Base-by-base conservation (phyloP, 1,139 yeast species). In the Saccharomycopsis hybrid region DNA sequence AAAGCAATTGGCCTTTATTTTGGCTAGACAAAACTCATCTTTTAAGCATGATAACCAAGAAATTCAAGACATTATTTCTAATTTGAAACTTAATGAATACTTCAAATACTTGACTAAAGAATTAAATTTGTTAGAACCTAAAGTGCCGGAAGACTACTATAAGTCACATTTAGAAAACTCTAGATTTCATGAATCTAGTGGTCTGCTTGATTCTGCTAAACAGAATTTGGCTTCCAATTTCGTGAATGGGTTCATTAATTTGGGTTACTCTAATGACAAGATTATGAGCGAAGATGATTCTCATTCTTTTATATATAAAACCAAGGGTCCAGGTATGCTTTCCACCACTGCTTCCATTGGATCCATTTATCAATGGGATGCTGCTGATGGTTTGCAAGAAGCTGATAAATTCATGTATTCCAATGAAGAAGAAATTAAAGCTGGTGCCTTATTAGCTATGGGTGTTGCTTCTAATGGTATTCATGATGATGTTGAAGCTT, bases 171-270 rank as follows among this genome's bases (percentile, higher is more conserved):
- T 90, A 60, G 97, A 90, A 62, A 79, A 75, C 57, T 71, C 85
- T 24, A 72, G 76, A 54, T 74, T 76, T 53, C 80, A 84, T 5
- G 76, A 78, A 13, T 76, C 85, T 3, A 68, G 71, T 2, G 64
- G 73, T 2, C 77, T 85, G n/a, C 73, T 89, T 57, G 97, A 89
- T 66, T 86, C 96, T 42, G 96, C 97, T 24, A 90, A 89, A 64
- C 97, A 92, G 67, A 92, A 90, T 65, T 74, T 92, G 61, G 98
- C 97, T n/a, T 82, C 95, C 4, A 80, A 94, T 24, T 92, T 94
- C 68, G 97, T 90, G 48, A 94, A 89, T 63, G 86, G 92, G 3
- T 88, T 90, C 64, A 76, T 89, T 58, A 94, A 92, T 67, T 78
- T 92, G 59, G 98, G 98, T 52, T 90, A 80, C 62, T 90, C 95